These are phyloP conservation scores for Annona cherimola DNA, from an alignment of 164 flowering plant species.

Conservation along the genomic window DNA sequence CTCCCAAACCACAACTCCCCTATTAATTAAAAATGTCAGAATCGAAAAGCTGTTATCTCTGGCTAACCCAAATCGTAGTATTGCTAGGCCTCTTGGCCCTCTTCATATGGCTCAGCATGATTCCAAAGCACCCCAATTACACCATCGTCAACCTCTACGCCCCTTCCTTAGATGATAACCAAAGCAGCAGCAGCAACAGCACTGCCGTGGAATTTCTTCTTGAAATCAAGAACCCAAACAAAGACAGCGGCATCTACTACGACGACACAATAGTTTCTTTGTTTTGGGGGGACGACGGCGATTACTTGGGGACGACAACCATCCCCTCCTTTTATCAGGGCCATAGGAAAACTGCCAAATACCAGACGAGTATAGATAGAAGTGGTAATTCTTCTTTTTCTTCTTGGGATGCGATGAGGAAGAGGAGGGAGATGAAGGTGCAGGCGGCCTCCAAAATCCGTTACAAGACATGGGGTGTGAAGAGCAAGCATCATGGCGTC, in stretches of 20 bases:
- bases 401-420: conserved; percentile 7
- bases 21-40: not conserved
- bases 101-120: conserved; percentile 63
- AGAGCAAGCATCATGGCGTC: conserved; percentile 26
- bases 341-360: not conserved
- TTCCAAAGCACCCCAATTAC: conserved; percentile 37
- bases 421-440: conserved; percentile 24
- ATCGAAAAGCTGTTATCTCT: not conserved
- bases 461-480: conserved; percentile 18
- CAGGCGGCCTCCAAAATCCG: conserved; percentile 15
- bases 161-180: conserved; percentile 14
- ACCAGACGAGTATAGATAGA: not conserved
- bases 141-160: conserved; percentile 38
- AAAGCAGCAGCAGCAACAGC: not conserved
- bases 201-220: conserved; percentile 17
- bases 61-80: not conserved
- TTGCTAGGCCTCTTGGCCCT: conserved; percentile 43
- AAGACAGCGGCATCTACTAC: conserved; percentile 22
- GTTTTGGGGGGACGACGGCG: conserved; percentile 8
- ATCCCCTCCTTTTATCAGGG: conserved; percentile 5
- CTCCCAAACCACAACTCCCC: too few species aligned
- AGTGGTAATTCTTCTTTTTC: not conserved
- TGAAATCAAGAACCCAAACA: conserved; percentile 32
- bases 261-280: conserved; percentile 22
- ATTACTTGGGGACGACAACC: conserved; percentile 12